Percentiles rank a stretch among this genome's conserved stretches.
phyloP scores from a whole-genome alignment of 2,329 filamentous ascomycete species.

The Penicillium frequentans region DNA sequence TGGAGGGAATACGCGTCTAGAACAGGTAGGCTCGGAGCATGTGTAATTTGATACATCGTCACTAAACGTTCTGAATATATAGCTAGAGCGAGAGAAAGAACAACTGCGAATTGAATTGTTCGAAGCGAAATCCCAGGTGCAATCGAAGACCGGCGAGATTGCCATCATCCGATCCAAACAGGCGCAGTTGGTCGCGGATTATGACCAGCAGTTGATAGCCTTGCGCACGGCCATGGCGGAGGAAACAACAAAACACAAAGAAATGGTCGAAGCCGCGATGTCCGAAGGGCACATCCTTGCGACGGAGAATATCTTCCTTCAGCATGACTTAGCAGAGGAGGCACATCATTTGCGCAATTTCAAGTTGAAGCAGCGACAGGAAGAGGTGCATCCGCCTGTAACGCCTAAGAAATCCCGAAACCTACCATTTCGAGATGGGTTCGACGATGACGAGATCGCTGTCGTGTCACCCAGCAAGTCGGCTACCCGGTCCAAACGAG shows the following conservation, averaged over 20 bases:
- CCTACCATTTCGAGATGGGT: slow-evolving; percentile 59
- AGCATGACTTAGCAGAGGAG: slow-evolving; percentile 61
- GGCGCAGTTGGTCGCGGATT: slow-evolving; percentile 52
- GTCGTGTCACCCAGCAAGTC: slow-evolving; percentile 57
- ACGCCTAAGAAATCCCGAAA: slow-evolving; percentile 54
- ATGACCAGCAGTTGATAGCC: slow-evolving; percentile 53
- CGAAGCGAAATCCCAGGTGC: slow-evolving; percentile 42
- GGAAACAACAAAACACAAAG: slow-evolving; percentile 52
- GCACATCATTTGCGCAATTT: slow-evolving; percentile 47
- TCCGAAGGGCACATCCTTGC: slow-evolving; percentile 58
- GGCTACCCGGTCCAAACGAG: slow-evolving; percentile 47
- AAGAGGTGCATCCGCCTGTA: slow-evolving; percentile 41
- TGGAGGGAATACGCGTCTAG: slow-evolving; percentile 18
- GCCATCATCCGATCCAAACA: slow-evolving; percentile 62
- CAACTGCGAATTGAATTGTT: slow-evolving; percentile 39
- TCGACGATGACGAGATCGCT: slow-evolving; percentile 62
- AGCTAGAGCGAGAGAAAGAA: slow-evolving; percentile 44
- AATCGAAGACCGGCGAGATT: slow-evolving; percentile 60
- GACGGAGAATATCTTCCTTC: slow-evolving; percentile 60
- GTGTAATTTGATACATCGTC: slow-evolving; percentile 9
- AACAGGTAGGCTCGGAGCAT: slow-evolving; percentile 25
- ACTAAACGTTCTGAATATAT: background rate
- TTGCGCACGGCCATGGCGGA: slow-evolving; percentile 57
- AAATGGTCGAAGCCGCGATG: slow-evolving; percentile 54
- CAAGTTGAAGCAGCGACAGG: slow-evolving; percentile 36